Evolutionary conservation across 768 basidiomycete genomes (phyloP).

Genomic region (Suillus variegatus): DNA sequence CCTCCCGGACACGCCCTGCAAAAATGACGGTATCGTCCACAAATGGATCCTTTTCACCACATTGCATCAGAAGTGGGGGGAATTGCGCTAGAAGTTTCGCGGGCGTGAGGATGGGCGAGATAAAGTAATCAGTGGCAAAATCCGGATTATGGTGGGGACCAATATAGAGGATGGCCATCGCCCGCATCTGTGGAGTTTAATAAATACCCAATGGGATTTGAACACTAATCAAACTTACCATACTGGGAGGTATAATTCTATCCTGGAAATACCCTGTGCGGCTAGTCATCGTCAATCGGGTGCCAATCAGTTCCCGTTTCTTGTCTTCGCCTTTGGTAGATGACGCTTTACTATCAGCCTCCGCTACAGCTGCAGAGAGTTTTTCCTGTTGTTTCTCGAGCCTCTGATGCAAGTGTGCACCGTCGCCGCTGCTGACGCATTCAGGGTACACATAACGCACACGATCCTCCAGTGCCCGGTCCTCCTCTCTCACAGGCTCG

Average conservation of each 20-base stretch:
- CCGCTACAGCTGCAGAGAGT: conserved; percentile 50
- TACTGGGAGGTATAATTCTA: conserved; percentile 89
- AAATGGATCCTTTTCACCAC: conserved; percentile 94
- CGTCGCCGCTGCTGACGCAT: conserved; percentile 12
- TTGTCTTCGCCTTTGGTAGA: conserved; percentile 32
- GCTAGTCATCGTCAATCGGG: conserved; percentile 92
- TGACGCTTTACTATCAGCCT: conserved; percentile 50
- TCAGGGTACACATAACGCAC: conserved; percentile 57
- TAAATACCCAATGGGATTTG: not conserved
- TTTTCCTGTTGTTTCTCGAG: conserved; percentile 54
- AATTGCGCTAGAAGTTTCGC: conserved; percentile 84
- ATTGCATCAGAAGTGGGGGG: conserved; percentile 91
- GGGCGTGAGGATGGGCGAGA: conserved; percentile 93
- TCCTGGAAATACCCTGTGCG: conserved; percentile 94
- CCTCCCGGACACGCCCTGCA: conserved; percentile 91
- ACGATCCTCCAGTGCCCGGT: conserved; percentile 74
- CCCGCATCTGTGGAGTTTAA: conserved; percentile 82
- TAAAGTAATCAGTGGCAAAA: conserved; percentile 92
- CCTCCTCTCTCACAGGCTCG: conserved; percentile 60
- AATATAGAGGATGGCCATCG: conserved; percentile 97
- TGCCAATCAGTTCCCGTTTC: conserved; percentile 70
- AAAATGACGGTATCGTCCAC: conserved; percentile 98
- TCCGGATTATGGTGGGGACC: conserved; percentile 94
- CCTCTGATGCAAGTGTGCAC: conserved; percentile 29
- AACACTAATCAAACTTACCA: conserved; percentile 62